A percentile compares a stretch with the other conserved stretches of the same genome.
These are phyloP conservation scores for Akebia trifoliata DNA, from an alignment of 164 flowering plant species.

Conservation along the genomic window DNA sequence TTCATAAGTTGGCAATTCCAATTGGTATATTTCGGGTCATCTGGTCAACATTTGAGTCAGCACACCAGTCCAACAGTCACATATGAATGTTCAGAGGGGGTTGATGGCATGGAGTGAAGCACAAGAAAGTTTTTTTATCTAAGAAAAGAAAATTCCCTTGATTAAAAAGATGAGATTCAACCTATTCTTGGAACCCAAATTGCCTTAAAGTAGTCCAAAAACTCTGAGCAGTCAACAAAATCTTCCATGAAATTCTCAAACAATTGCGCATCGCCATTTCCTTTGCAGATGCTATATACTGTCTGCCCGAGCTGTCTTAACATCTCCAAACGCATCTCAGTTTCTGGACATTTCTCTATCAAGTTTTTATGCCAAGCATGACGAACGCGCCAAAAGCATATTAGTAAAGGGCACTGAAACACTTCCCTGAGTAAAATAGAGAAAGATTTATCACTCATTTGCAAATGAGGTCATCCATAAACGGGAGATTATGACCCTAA, in stretches of 20 bases:
- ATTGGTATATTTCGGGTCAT: too few relatives aligned
- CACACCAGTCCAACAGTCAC: too few relatives aligned
- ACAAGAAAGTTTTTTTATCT: too few relatives aligned
- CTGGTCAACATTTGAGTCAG: too few relatives aligned
- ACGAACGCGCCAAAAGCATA: slow-evolving; percentile 80
- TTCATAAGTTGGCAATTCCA: too few relatives aligned
- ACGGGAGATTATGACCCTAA: too few relatives aligned
- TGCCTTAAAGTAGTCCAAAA: slow-evolving; percentile 87
- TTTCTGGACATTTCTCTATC: slow-evolving; percentile 51
- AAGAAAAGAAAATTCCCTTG: background rate
- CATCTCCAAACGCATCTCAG: slow-evolving; percentile 47
- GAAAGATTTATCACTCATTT: background rate
- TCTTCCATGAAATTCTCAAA: slow-evolving; percentile 71
- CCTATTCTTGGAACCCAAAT: slow-evolving; percentile 86
- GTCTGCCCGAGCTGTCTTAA: slow-evolving; percentile 55
- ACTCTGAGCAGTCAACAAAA: slow-evolving; percentile 58
- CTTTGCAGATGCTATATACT: slow-evolving; percentile 47
- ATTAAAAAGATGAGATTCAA: slow-evolving; percentile 19
- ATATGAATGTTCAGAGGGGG: too few relatives aligned
- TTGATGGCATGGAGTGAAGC: too few relatives aligned
- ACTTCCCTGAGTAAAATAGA: slow-evolving; percentile 61
- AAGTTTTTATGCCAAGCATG: slow-evolving; percentile 95
- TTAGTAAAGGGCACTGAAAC: slow-evolving; percentile 73
- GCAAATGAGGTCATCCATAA: too few relatives aligned
- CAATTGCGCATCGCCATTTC: slow-evolving; percentile 32